Conservation (phyloP, 768 basidiomycete genomes). For the Boletellus ananas region DNA sequence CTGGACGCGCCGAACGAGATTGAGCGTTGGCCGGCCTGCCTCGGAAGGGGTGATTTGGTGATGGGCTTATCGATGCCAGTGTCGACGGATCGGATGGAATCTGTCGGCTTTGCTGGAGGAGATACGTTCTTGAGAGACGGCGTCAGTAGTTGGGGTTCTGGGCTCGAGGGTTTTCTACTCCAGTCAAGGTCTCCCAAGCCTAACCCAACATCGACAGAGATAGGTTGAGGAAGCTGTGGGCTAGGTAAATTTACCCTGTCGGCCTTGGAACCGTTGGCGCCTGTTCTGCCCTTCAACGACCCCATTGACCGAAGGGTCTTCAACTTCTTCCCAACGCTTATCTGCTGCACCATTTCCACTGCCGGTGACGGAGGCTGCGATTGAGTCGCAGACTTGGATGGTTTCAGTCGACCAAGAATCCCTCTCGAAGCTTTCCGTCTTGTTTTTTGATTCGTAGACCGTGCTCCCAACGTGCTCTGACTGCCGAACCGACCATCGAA, state of each 20-base stretch:
- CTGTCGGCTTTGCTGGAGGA: constrained; percentile 13
- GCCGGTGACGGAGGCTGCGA: constrained; percentile 44
- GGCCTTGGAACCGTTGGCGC: constrained; percentile 23
- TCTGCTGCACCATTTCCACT: constrained; percentile 35
- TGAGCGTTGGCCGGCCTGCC: constrained; percentile 61
- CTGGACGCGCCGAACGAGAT: constrained; percentile 53
- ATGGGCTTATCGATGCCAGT: constrained; percentile 34
- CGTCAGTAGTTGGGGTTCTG: constrained; percentile 11
- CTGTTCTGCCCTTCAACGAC: constrained; percentile 59
- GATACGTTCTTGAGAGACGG: constrained; percentile 18
- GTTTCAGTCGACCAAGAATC: constrained; percentile 59
- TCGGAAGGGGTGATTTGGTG: constrained; percentile 34
- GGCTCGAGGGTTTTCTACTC: constrained; percentile 30
- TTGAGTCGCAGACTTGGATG: constrained; percentile 40
- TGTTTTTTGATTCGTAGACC: constrained; percentile 36
- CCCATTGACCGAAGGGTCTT: constrained; percentile 80
- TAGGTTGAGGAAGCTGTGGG: constrained; percentile 51
- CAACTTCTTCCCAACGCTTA: constrained; percentile 46
- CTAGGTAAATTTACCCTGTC: constrained; percentile 41
- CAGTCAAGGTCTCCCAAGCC: constrained; percentile 56
- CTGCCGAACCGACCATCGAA: constrained; percentile 87
- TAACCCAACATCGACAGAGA: constrained; percentile 52
- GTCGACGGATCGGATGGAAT: constrained; percentile 22
- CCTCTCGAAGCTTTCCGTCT: constrained; percentile 62
- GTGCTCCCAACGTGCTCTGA: constrained; percentile 63